Conservation (phyloP, 441 rosid genomes). For the Populus hybrid region DNA sequence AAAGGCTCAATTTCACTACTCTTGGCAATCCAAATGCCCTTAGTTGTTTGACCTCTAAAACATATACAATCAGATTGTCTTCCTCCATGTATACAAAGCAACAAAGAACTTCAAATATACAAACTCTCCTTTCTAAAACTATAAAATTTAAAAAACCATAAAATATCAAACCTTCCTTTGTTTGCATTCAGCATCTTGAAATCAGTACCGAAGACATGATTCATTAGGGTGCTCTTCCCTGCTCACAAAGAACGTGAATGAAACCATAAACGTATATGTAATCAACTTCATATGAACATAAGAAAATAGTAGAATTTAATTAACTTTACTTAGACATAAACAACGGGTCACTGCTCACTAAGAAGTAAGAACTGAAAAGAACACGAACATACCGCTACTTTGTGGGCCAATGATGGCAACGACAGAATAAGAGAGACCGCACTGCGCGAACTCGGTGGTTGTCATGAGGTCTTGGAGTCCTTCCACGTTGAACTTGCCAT, state of each 20-base stretch:
- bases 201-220: conserved; percentile 72
- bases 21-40: conserved; percentile 88
- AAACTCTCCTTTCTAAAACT: not conserved
- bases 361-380: not conserved
- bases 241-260: conserved; percentile 1
- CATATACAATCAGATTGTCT: not conserved
- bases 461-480: not conserved
- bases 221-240: conserved; percentile 88
- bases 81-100: not conserved
- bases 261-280: not conserved
- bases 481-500: not conserved
- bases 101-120: not conserved
- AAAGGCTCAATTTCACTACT: conserved; percentile 77
- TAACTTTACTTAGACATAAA: not conserved
- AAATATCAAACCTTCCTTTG: conserved; percentile 23
- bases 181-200: conserved; percentile 78
- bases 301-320: not conserved
- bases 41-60: conserved; percentile 88
- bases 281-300: conserved; percentile 24
- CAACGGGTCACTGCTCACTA: not conserved
- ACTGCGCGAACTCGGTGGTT: not conserved
- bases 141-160: conserved; percentile 8
- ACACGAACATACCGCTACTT: conserved; percentile 63
- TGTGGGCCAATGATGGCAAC: conserved; percentile 49
- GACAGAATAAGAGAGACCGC: not conserved